Conservation (phyloP, 176 grass and related monocot species). For the Oropetium thomaeum region DNA sequence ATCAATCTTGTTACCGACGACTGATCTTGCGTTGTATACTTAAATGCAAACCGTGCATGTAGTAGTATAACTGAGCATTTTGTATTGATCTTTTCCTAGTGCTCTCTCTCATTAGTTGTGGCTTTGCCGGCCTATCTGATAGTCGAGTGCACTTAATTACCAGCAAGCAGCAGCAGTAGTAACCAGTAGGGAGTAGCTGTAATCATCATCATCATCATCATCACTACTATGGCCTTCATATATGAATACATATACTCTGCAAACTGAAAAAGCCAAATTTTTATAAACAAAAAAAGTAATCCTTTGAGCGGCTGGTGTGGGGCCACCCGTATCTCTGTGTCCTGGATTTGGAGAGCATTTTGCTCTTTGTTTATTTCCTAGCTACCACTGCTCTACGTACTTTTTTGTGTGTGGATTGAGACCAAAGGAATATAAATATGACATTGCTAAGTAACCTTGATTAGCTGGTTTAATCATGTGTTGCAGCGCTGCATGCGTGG, state of each 20-base stretch:
- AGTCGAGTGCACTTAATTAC: not conserved
- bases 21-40: no score
- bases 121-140: not conserved
- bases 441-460: conserved; percentile 17
- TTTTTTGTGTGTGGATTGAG: conserved; percentile 18
- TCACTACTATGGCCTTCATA: no score
- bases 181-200: not conserved
- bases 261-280: not conserved
- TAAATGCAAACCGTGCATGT: not conserved
- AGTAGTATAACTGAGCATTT: conserved; percentile 22
- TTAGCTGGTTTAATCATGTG: conserved; percentile 30
- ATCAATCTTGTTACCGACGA: conserved; percentile 6
- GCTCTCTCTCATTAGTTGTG: conserved; percentile 22
- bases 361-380: not conserved
- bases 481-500: conserved; percentile 28
- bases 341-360: conserved; percentile 24
- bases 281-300: no score
- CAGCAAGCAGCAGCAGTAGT: no score
- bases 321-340: conserved; percentile 36
- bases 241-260: conserved; percentile 2
- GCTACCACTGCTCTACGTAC: not conserved
- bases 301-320: conserved; percentile 20
- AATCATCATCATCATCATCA: conserved; percentile 9
- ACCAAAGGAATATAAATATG: conserved; percentile 9
- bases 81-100: not conserved